phyloP scores from a whole-genome alignment of 192 early-diverging fungal species.

The Podila clonocystis region DNA sequence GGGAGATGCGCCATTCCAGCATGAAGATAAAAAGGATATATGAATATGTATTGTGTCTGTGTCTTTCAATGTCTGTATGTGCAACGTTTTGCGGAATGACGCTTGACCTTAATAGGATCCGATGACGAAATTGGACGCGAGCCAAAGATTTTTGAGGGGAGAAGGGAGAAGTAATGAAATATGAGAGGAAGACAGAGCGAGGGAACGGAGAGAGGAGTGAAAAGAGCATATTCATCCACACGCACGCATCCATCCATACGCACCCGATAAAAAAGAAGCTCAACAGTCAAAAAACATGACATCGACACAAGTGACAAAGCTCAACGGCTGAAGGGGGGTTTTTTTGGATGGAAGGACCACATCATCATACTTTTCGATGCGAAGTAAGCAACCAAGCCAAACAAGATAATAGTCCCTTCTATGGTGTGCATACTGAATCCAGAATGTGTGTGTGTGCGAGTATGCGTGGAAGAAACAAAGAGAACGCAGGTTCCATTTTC shows the following conservation, averaged over 20 bases:
- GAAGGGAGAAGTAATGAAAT: neutral
- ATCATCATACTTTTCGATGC: no score
- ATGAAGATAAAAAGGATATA: neutral
- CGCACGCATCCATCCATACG: no score
- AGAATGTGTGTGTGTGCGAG: neutral
- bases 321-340: no score
- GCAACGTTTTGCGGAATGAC: neutral
- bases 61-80: no score
- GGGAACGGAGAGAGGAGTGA: neutral
- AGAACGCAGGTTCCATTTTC: neutral
- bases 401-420: no score
- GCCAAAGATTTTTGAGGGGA: neutral
- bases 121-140: slow-evolving; percentile 6
- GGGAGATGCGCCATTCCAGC: no score
- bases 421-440: neutral
- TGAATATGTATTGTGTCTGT: neutral
- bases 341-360: no score
- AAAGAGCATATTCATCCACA: no score
- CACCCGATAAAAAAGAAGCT: no score
- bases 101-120: neutral
- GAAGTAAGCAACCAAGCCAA: no score
- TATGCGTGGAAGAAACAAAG: neutral
- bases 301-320: no score
- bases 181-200: neutral
- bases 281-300: no score